phyloP scores from a whole-genome alignment of 1,284 basidiomycete genomes.

The Malassezia furfur region DNA sequence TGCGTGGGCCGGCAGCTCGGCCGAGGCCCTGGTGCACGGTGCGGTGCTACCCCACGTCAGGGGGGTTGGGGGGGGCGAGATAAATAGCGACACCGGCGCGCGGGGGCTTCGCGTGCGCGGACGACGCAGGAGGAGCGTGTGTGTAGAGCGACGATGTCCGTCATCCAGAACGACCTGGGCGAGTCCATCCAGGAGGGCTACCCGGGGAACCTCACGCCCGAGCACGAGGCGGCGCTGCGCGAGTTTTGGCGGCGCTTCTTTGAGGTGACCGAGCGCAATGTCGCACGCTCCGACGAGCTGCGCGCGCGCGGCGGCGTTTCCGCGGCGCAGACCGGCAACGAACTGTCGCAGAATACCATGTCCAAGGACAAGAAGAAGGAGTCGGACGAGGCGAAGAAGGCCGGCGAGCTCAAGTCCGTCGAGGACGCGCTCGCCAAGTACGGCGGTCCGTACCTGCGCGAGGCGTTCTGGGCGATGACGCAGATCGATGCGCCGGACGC shows the following conservation, averaged over 20 bases:
- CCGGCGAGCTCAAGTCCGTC: slow-evolving; percentile 36
- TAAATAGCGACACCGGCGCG: too few species aligned
- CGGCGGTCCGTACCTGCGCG: slow-evolving; percentile 39
- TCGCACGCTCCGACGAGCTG: slow-evolving; percentile 34
- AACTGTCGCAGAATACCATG: slow-evolving; percentile 19
- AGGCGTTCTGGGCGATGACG: slow-evolving; percentile 30
- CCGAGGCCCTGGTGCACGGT: background rate
- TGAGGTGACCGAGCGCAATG: slow-evolving; percentile 40
- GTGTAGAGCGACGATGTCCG: slow-evolving; percentile 19
- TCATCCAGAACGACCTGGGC: slow-evolving; percentile 31
- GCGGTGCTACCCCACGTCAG: too few species aligned
- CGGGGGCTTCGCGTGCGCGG: too few species aligned
- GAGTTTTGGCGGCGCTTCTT: slow-evolving; percentile 35
- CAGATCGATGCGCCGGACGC: slow-evolving; percentile 44
- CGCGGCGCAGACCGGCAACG: slow-evolving; percentile 17
- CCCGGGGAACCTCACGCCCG: slow-evolving; percentile 37
- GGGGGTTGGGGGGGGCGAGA: too few species aligned
- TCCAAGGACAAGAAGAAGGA: slow-evolving; percentile 29
- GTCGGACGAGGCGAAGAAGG: slow-evolving; percentile 42
- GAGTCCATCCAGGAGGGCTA: slow-evolving; percentile 29
- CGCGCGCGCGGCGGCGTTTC: slow-evolving; percentile 28
- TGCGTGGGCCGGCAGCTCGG: background rate
- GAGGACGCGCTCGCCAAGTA: slow-evolving; percentile 43
- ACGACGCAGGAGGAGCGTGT: too few species aligned
- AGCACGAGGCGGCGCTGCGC: slow-evolving; percentile 33